Evolutionary conservation across 2,329 filamentous ascomycete species (phyloP).

Genomic region (Ophiocordyceps polyrhachis-furcata): DNA sequence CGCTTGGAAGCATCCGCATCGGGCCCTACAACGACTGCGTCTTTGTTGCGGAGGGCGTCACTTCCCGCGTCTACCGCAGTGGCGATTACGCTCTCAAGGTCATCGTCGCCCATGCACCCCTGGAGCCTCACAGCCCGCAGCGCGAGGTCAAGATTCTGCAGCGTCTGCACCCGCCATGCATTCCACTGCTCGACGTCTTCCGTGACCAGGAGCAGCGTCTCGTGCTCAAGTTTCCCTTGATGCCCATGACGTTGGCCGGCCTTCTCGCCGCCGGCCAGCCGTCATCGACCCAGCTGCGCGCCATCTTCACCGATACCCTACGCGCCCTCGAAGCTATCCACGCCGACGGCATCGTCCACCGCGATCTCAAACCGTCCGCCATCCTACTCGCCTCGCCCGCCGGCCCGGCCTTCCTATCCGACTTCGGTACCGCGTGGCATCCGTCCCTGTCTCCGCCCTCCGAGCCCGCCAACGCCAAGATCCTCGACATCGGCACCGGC

Average conservation of each 20-base stretch:
- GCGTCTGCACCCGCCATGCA: slow-evolving; percentile 33
- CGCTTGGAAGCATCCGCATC: slow-evolving; percentile 23
- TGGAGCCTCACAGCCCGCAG: slow-evolving; percentile 64
- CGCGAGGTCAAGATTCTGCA: slow-evolving; percentile 62
- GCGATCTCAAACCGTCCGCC: slow-evolving; percentile 87
- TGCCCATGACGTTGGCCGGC: slow-evolving; percentile 53
- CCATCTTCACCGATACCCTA: slow-evolving; percentile 49
- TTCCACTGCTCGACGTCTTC: slow-evolving; percentile 58
- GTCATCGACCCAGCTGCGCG: slow-evolving; percentile 12
- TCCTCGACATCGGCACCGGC: slow-evolving; percentile 85
- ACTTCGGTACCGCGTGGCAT: slow-evolving; percentile 88
- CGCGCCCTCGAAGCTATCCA: slow-evolving; percentile 56
- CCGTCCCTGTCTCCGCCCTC: slow-evolving; percentile 34
- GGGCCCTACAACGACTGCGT: slow-evolving; percentile 34
- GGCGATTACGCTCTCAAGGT: slow-evolving; percentile 58
- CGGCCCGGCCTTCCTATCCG: slow-evolving; percentile 62
- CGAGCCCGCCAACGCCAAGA: slow-evolving; percentile 54
- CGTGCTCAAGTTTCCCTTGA: slow-evolving; percentile 71
- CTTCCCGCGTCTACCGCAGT: slow-evolving; percentile 67
- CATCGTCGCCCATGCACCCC: slow-evolving; percentile 53
- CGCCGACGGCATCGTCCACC: slow-evolving; percentile 60
- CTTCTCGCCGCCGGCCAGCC: slow-evolving; percentile 27
- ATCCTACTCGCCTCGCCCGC: slow-evolving; percentile 49
- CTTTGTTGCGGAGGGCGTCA: slow-evolving; percentile 48
- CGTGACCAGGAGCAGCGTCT: slow-evolving; percentile 51